Conservation (phyloP, 2,329 filamentous ascomycete genomes). For the Pseudocercospora ulei region DNA sequence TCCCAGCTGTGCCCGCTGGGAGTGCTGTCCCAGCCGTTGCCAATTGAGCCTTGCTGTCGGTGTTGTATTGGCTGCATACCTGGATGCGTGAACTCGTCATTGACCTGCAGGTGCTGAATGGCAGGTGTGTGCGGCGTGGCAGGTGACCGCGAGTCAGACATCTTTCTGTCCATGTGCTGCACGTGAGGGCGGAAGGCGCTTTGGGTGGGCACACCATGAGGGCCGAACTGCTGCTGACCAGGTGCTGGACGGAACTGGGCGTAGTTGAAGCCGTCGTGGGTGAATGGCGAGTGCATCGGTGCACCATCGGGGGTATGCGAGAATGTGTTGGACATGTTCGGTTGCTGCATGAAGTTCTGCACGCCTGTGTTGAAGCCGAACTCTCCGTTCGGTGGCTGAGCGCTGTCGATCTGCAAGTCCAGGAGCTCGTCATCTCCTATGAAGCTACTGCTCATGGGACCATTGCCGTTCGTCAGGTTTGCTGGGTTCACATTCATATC, state of each 20-base stretch:
- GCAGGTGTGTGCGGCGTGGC: slow-evolving; percentile 80
- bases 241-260: slow-evolving; percentile 64
- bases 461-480: slow-evolving; percentile 59
- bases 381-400: slow-evolving; percentile 29
- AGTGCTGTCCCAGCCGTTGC: slow-evolving; percentile 83
- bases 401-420: slow-evolving; percentile 49
- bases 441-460: slow-evolving; percentile 52
- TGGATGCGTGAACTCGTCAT: slow-evolving; percentile 42
- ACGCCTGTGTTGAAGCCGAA: slow-evolving; percentile 42
- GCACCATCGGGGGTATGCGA: slow-evolving; percentile 87
- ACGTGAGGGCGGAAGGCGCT: slow-evolving; percentile 29
- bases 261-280: slow-evolving; percentile 59
- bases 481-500: slow-evolving; percentile 67
- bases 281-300: slow-evolving; percentile 83
- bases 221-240: slow-evolving; percentile 38
- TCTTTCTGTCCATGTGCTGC: slow-evolving; percentile 47
- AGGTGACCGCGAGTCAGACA: slow-evolving; percentile 65
- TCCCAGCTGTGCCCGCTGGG: slow-evolving; percentile 69
- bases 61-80: slow-evolving; percentile 38
- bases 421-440: slow-evolving; percentile 84
- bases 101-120: slow-evolving; percentile 61
- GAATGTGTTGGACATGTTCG: slow-evolving; percentile 58
- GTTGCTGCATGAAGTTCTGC: slow-evolving; percentile 44
- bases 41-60: slow-evolving; percentile 42
- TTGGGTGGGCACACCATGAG: slow-evolving; percentile 31